Percentiles rank a stretch among this genome's conserved stretches.
Conservation (phyloP, 139 green algal genomes). For the Mesotaenium endlicherianum region DNA sequence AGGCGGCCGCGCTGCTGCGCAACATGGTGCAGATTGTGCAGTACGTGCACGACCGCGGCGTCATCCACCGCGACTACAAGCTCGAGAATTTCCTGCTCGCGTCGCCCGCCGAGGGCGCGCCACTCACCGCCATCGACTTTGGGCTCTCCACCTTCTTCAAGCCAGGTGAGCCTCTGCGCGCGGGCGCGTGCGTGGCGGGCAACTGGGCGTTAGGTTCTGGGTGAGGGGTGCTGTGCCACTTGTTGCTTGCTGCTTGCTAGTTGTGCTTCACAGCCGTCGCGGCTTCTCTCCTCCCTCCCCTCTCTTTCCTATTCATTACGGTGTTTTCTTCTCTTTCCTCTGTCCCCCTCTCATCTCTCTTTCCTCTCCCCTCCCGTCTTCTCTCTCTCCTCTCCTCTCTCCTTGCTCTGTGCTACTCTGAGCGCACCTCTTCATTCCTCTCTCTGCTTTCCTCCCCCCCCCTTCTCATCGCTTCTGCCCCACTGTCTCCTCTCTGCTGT, state of each 20-base stretch:
- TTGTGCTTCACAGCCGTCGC: not conserved
- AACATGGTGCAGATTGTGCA: constrained; percentile 87
- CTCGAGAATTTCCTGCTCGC: constrained; percentile 97
- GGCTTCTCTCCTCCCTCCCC: no score
- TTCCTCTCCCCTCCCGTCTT: no score
- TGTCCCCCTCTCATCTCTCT: no score
- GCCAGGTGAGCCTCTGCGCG: constrained; percentile 33
- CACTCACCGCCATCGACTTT: constrained; percentile 81
- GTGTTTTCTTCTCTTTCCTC: no score
- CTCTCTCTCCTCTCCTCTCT: no score
- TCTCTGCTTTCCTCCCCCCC: no score
- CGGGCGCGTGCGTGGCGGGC: not conserved
- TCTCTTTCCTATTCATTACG: no score
- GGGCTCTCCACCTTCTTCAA: constrained; percentile 37
- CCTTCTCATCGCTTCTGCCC: no score
- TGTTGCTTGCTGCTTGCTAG: not conserved
- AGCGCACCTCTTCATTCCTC: no score
- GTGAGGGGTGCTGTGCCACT: no score
- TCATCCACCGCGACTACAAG: constrained; percentile 86
- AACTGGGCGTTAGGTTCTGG: not conserved
- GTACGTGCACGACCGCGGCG: constrained; percentile 89
- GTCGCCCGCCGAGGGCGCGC: constrained; percentile 59
- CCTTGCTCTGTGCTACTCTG: no score
- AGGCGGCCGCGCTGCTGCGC: constrained; percentile 76
- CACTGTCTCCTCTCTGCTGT: no score